phyloP scores from a whole-genome alignment of 176 grass and related monocot genomes.

The Eragrostis curvula region DNA sequence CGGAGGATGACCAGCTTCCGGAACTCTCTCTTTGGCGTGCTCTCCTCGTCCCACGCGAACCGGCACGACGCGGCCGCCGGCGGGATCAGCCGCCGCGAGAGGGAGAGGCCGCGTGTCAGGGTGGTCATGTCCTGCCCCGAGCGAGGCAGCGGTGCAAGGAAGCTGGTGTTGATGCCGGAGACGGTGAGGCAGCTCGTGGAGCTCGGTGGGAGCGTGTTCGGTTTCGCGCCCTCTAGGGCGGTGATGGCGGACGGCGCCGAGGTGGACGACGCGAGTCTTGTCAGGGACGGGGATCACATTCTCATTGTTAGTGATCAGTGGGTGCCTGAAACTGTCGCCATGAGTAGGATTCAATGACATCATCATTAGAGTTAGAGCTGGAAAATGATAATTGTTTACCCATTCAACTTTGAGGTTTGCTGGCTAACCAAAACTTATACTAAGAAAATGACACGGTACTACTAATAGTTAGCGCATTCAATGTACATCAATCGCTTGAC shows the following conservation, averaged over 20 bases:
- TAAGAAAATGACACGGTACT: too few species aligned
- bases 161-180: conserved; percentile 69
- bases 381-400: too few species aligned
- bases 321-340: not conserved
- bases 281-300: conserved; percentile 75
- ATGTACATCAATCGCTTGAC: too few species aligned
- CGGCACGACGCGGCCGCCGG: not conserved
- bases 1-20: conserved; percentile 56
- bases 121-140: conserved; percentile 70
- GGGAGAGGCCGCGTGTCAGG: not conserved
- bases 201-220: conserved; percentile 53
- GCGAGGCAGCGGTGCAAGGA: conserved; percentile 21
- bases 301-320: conserved; percentile 51
- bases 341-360: not conserved
- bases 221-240: conserved; percentile 43
- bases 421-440: too few species aligned
- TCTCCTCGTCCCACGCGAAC: conserved; percentile 45
- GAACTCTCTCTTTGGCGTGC: conserved; percentile 75
- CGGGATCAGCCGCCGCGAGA: conserved; percentile 12
- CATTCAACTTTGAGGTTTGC: too few species aligned
- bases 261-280: conserved; percentile 65
- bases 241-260: conserved; percentile 60
- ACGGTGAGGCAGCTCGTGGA: conserved; percentile 65
- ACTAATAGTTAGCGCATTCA: too few species aligned
- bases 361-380: too few species aligned